Conservation (phyloP, 139 green algal species). For the Picochlorum costavermella region DNA sequence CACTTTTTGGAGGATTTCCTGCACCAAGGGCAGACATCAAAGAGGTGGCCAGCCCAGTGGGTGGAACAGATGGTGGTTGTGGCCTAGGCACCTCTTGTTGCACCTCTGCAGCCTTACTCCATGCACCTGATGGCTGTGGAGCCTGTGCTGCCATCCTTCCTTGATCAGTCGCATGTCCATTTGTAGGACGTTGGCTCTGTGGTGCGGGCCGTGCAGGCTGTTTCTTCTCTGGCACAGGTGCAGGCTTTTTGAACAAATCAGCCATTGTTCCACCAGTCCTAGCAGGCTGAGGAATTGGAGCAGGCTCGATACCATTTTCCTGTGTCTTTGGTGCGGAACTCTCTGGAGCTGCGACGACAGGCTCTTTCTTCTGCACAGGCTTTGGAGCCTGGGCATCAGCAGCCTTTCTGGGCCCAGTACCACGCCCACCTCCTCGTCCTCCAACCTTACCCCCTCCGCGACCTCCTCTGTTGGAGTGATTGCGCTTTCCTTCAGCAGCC, state of each 20-base stretch:
- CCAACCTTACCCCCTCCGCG: neutral
- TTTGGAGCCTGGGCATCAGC: slow-evolving; percentile 5
- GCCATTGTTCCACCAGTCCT: slow-evolving; percentile 21
- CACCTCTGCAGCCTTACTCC: slow-evolving; percentile 19
- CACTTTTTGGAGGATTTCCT: slow-evolving; percentile 3
- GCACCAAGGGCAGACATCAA: slow-evolving; percentile 21
- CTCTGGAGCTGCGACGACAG: slow-evolving; percentile 3
- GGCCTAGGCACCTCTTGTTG: neutral
- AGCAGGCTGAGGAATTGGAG: slow-evolving; percentile 3
- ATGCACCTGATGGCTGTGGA: slow-evolving; percentile 12
- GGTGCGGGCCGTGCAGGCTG: slow-evolving; percentile 2
- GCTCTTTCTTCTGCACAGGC: slow-evolving; percentile 4
- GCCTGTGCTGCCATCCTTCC: neutral
- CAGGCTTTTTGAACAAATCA: slow-evolving; percentile 30
- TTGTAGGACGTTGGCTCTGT: slow-evolving; percentile 6
- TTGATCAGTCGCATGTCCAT: neutral
- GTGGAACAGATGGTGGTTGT: slow-evolving; percentile 8
- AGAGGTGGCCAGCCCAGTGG: neutral
- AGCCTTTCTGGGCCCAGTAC: neutral
- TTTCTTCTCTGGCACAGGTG: slow-evolving; percentile 13
- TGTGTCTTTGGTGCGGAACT: slow-evolving; percentile 10
- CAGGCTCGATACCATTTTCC: slow-evolving; percentile 8
- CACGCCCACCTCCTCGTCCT: slow-evolving; percentile 6
- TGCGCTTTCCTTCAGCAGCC: neutral
- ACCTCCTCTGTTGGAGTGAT: neutral